Base-by-base conservation (phyloP, 2,329 filamentous ascomycete species). In the Fusarium sp. region DNA sequence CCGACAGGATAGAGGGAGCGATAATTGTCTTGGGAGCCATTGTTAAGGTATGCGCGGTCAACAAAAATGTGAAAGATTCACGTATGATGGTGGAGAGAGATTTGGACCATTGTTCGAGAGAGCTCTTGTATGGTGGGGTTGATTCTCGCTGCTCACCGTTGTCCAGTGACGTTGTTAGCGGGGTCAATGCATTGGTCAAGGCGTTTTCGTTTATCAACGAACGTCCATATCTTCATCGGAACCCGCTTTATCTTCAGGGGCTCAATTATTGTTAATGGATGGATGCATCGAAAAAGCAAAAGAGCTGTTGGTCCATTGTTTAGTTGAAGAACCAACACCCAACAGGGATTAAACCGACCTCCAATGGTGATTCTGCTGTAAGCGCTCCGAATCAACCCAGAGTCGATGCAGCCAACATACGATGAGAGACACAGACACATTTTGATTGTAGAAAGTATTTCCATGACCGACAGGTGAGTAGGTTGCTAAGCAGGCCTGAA, bases 21-120 rank as follows among this genome's bases (percentile, higher is more conserved):
- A 99, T 97, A 80, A 99, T 97, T 47, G 96, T 92, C 67, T 91
- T 89, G 26, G 95, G 96, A 59, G 93, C 85, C 95, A 98, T 98
- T 69, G 64, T 83, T 50, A 45, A 55, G 46, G 26, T 54, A 36
- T 65, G 36, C 33, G 57, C 38, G 46, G 44, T 67, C 50, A 56
- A 38, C 16, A 23, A 36, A 51, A 38, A 36, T 23, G 46, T 56
- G 38, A 8, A 18, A 62, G 44, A 62, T 33, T 49, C 46, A 67
- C 56, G 46, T 65, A 55, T 66, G 64, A 58, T 72, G 56, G 58
- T 58, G 71, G 56, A 62, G 61, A 71, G 62, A 70, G 54, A 62
- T 49, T 60, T 59, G 51, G 28, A 60, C 53, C 47, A 42, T 56
- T 31, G 40, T 53, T 40, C 47, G 9, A 49, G 40, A 47, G 41